Percentiles rank a stretch among this genome's conserved stretches.
Evolutionary conservation across 805 yeast species (phyloP).

Genomic region (Teunomyces barrocoloradensis): DNA sequence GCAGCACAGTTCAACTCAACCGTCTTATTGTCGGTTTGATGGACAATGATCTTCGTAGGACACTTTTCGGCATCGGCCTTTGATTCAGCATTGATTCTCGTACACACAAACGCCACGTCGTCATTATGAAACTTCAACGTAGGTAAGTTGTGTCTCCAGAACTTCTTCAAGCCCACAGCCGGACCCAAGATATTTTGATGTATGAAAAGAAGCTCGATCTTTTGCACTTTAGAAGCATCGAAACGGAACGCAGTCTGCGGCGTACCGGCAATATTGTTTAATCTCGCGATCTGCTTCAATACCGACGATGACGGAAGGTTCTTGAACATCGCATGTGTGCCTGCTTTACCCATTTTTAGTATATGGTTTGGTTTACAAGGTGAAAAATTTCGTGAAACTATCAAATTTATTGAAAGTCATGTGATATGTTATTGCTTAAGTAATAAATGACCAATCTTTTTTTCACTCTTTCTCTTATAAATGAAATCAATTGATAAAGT

Average conservation of each 20-base stretch:
- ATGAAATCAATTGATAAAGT: not conserved
- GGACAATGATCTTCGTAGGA: constrained; percentile 47
- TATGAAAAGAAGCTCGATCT: constrained; percentile 51
- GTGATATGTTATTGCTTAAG: not conserved
- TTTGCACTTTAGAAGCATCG: constrained; percentile 21
- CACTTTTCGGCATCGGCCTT: constrained; percentile 42
- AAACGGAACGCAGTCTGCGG: constrained; percentile 36
- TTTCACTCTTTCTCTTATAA: not conserved
- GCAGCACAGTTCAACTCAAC: constrained; percentile 52
- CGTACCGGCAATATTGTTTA: constrained; percentile 52
- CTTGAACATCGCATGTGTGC: constrained; percentile 15
- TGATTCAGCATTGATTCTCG: constrained; percentile 46
- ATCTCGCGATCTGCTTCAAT: constrained; percentile 47
- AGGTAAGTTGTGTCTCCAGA: constrained; percentile 75
- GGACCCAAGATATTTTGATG: constrained; percentile 44
- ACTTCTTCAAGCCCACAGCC: constrained; percentile 66
- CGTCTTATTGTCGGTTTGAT: constrained; percentile 34
- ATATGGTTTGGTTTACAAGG: not conserved
- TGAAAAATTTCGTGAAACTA: not conserved
- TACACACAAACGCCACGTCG: constrained; percentile 56
- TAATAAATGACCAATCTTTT: not conserved
- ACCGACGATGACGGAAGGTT: constrained; percentile 40
- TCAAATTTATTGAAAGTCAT: not conserved
- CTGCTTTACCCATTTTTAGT: constrained; percentile 3
- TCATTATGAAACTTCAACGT: constrained; percentile 83